Evolutionary conservation across 2,329 filamentous ascomycete genomes (phyloP), one percentile per base, ranked within the genome.

Genomic region (Verticillium klebahnii): DNA sequence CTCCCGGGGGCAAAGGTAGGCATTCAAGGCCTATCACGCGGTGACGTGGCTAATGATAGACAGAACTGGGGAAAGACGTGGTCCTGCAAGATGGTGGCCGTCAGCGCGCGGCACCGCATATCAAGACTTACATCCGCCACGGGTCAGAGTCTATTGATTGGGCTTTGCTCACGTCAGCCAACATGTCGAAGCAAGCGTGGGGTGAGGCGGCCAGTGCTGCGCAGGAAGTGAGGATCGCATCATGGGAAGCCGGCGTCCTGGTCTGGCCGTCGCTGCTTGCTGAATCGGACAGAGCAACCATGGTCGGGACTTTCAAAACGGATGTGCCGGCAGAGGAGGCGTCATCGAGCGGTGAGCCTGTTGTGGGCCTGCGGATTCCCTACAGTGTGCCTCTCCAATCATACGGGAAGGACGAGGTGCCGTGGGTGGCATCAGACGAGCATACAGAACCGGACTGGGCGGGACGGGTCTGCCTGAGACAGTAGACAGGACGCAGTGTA

Each of bases 111-210:
- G 91, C 92, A 1, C 93, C 93, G 0, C 93, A 97, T 68, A 90
- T 96, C 71, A 97, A 97, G 73, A 96, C 92, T 0, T 97, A 95
- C 69, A 87, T 93, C 55, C 85, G 90, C 5, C 93, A 82, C 66
- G 75, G 78, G 60, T 66, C 72, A n/a, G 69, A 77, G 19, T 74
- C 75, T 0, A 87, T 96, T 45, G 90, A 95, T 70, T 97, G 93
- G 93, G 92, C 91, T 1, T 80, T 97, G 65, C 73, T 96, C 2
- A 96, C 92, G 0, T 95, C 91, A n/a, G 92, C 93, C n/a, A 97
- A 96, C 67, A 73, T 97, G 2, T 95, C 91, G 1, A 94, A 89
- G 64, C 92, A 96, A 74, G 93, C 93, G 0, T 97, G 93, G 93
- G 93, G 93, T 1, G 87, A 89, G 40, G 79, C 83, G 2, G 73